Conservation (phyloP, 306 rosid genomes). For the Fagus sylvatica region DNA sequence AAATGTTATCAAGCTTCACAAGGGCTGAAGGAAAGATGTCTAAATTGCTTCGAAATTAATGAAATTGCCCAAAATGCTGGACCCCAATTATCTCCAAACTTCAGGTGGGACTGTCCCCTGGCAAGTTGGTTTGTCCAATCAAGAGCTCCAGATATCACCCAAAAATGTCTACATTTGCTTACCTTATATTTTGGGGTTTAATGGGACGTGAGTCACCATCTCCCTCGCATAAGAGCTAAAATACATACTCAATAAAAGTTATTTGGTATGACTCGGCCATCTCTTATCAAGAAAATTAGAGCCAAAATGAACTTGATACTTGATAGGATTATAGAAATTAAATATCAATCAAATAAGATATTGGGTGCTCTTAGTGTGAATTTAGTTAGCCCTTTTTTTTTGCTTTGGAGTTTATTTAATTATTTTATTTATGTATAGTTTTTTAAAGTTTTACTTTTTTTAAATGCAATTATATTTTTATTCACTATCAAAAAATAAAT, state of each 20-base stretch:
- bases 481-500: too few relatives aligned
- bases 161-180: background rate
- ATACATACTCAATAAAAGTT: too few relatives aligned
- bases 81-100: constrained; percentile 10
- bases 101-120: constrained; percentile 46
- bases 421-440: too few relatives aligned
- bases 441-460: too few relatives aligned
- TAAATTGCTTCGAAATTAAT: background rate
- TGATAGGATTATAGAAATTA: background rate
- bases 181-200: background rate
- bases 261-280: background rate
- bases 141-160: background rate
- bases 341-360: background rate
- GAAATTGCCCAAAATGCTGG: background rate
- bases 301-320: background rate
- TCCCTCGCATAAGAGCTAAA: background rate
- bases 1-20: background rate
- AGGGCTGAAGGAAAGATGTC: constrained; percentile 13
- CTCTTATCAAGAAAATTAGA: background rate
- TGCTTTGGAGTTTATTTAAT: too few relatives aligned
- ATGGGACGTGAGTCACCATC: constrained; percentile 1
- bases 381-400: too few relatives aligned
- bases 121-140: constrained; percentile 40
- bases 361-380: background rate
- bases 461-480: too few relatives aligned